phyloP scores from a whole-genome alignment of 257 asterid genomes.

The Solanum microdontum region DNA sequence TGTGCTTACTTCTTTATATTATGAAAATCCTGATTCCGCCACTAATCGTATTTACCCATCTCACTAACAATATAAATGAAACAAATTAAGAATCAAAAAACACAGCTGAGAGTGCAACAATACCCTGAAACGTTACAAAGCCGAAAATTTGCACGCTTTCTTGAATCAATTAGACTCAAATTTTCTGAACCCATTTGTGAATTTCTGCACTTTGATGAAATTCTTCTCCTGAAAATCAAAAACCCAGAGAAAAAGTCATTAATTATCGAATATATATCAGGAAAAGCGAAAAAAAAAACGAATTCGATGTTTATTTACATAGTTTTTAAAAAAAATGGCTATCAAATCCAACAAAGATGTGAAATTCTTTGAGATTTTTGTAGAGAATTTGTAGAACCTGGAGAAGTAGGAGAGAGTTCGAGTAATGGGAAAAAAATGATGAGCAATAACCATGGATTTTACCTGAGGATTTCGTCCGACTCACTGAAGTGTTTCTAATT shows the following conservation, averaged over 20 bases:
- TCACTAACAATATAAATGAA: not conserved
- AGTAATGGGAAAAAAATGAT: slow-evolving; percentile 9
- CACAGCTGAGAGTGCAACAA: not conserved
- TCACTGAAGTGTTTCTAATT: not conserved
- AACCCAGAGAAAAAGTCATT: not conserved
- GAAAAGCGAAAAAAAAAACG: not conserved
- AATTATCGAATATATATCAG: not conserved
- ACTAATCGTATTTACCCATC: not conserved
- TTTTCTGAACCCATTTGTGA: slow-evolving; percentile 35
- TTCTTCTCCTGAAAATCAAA: not conserved
- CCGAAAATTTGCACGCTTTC: slow-evolving; percentile 27
- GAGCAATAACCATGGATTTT: not conserved
- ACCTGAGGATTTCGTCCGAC: not conserved
- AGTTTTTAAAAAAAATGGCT: not conserved
- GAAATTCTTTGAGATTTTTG: not conserved
- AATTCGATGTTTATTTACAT: not conserved
- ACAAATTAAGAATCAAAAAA: not conserved
- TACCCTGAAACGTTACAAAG: slow-evolving; percentile 54
- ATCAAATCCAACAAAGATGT: not conserved
- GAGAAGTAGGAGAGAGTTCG: slow-evolving; percentile 3
- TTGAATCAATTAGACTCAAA: slow-evolving; percentile 19
- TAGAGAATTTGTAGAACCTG: slow-evolving; percentile 10
- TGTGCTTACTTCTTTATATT: not conserved
- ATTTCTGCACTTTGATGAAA: not conserved
- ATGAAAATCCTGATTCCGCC: not conserved